Base-by-base conservation (phyloP, 2,329 filamentous ascomycete species). In the Ascochyta viciae-villosae region DNA sequence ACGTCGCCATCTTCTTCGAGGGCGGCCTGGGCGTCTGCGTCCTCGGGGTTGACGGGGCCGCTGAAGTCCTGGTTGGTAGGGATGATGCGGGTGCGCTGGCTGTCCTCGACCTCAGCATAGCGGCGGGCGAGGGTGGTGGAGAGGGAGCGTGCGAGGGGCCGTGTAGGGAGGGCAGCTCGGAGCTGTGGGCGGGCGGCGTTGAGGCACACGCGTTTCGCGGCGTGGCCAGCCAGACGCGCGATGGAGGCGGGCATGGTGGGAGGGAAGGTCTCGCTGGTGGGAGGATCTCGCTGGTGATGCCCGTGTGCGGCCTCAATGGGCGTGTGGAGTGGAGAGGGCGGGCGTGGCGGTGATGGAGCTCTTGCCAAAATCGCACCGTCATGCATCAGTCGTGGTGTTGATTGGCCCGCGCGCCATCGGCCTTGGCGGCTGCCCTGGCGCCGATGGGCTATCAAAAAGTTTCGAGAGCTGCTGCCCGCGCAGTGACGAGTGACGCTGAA, bases 151-250 rank as follows among this genome's bases (percentile, higher is more conserved):
- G 81, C 78, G 77, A 80, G 74, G 68, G 78, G 74, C 66, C 76
- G 75, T 72, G 74, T 62, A 68, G 72, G 67, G 68, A 64, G 62
- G 68, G 68, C 68, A 27, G 63, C 52, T 64, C 74, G 73, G 67
- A 74, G 65, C 75, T 71, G 70, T 62, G 75, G 76, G 72, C 79
- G 81, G 73, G 82, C 80, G 75, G 81, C 82, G 60, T 62, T 59
- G 66, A 87, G 78, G 74, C 83, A 87, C 68, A 89, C 80, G 70
- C 88, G 87, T 80, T 85, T 88, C 78, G 87, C 87, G 77, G 85
- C 83, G 78, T 83, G 85, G 83, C 87, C 84, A 77, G 88, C 88
- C 74, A 92, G 83, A 78, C 90, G 87, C 79, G 86, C 86, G 74
- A 92, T 81, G 70, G 87, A 83, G 64, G 83, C 83, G 77, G 89